Conservation (phyloP, 331 rosid genomes). For the Malus hybrid region DNA sequence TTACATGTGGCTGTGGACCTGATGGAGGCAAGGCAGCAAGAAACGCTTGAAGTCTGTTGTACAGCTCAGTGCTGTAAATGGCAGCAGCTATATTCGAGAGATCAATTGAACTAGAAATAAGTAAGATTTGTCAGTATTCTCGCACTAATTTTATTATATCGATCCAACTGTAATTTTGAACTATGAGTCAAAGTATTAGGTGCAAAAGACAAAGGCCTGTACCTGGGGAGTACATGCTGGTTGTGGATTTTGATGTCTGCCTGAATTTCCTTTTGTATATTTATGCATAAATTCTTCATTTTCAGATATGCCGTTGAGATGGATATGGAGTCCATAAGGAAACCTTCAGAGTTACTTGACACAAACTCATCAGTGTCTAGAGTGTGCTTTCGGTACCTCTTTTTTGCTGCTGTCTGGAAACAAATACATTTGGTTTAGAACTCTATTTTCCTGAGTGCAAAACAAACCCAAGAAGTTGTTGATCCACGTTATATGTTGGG, state of each 20-base stretch:
- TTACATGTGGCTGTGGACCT: constrained; percentile 69
- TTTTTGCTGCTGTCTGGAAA: constrained; percentile 77
- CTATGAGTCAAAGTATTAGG: neutral
- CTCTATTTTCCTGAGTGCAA: neutral
- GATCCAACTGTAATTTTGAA: neutral
- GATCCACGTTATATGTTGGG: neutral
- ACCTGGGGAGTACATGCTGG: constrained; percentile 91
- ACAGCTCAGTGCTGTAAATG: constrained; percentile 78
- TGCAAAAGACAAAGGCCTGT: constrained; percentile 1
- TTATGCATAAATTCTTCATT: constrained; percentile 73
- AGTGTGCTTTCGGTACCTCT: constrained; percentile 80
- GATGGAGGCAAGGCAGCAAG: constrained; percentile 94
- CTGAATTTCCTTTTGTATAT: constrained; percentile 70
- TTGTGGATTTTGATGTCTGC: constrained; percentile 84
- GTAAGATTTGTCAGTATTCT: constrained; percentile 21
- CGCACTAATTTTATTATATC: neutral
- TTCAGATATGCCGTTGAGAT: constrained; percentile 86
- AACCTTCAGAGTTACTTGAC: constrained; percentile 66
- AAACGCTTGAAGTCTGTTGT: constrained; percentile 68
- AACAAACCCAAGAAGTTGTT: neutral
- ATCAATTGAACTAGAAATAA: constrained; percentile 79
- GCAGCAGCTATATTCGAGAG: constrained; percentile 82
- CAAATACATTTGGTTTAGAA: constrained; percentile 15
- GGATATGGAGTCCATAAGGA: constrained; percentile 60
- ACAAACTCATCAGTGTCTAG: constrained; percentile 94